phyloP scores from a whole-genome alignment of 805 yeast genomes.

The Tetrapisispora nanseiensis region DNA sequence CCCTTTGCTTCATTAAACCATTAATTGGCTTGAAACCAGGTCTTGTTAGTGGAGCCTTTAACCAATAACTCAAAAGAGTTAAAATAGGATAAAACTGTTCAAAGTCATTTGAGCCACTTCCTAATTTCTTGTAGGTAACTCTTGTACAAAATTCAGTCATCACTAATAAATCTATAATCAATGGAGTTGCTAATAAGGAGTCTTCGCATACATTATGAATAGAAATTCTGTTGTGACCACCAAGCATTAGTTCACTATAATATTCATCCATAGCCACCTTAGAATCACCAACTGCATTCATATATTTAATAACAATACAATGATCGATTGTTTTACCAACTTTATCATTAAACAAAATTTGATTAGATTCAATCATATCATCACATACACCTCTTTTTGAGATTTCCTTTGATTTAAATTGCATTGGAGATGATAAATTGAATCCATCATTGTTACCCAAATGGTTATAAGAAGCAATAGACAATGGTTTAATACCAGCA shows the following conservation, averaged over 20 bases:
- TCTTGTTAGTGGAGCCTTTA: conserved; percentile 90
- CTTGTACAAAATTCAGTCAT: conserved; percentile 86
- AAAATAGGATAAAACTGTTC: conserved; percentile 74
- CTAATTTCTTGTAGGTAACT: conserved; percentile 61
- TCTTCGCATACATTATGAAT: conserved; percentile 96
- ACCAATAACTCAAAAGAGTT: conserved; percentile 86
- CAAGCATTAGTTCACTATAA: conserved; percentile 92
- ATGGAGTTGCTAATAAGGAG: conserved; percentile 86
- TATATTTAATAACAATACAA: conserved; percentile 88
- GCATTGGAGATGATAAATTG: conserved; percentile 83
- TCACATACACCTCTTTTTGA: conserved; percentile 89
- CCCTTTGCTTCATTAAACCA: conserved; percentile 90
- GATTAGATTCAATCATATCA: conserved; percentile 83
- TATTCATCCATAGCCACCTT: conserved; percentile 98
- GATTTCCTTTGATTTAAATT: conserved; percentile 91
- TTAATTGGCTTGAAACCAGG: conserved; percentile 85
- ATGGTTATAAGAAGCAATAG: conserved; percentile 93
- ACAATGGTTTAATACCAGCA: conserved; percentile 92
- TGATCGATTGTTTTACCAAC: conserved; percentile 76
- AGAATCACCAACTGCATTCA: conserved; percentile 91
- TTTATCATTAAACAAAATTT: conserved; percentile 55
- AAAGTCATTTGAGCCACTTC: conserved; percentile 35
- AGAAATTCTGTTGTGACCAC: conserved; percentile 91
- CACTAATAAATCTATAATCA: conserved; percentile 82
- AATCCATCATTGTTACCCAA: conserved; percentile 94